A percentile compares a stretch with the other conserved stretches of the same genome.
Conservation (phyloP, 1,139 yeast species). For the Hemisphaericaspora subhashii region DNA sequence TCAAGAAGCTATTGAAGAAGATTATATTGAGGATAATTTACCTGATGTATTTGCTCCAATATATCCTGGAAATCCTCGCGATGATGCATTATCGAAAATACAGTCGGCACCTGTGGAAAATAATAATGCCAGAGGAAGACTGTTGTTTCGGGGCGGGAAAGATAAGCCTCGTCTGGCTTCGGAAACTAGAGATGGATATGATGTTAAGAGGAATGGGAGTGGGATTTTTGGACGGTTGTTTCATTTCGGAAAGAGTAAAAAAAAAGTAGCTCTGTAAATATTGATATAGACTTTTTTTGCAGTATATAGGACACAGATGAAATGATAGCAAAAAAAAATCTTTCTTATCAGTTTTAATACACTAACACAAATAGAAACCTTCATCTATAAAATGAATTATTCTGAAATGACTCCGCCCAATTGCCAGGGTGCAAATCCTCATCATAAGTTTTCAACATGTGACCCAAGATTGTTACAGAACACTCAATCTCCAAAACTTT, state of each 20-base stretch:
- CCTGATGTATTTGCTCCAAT: conserved; percentile 22
- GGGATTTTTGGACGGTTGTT: background rate
- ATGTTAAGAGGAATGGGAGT: background rate
- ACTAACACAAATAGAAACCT: no score
- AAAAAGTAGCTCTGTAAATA: conserved; percentile 1
- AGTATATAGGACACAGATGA: no score
- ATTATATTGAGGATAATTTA: conserved; percentile 15
- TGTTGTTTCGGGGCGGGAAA: no score
- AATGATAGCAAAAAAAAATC: no score
- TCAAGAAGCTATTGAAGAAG: conserved; percentile 25
- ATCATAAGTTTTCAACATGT: background rate
- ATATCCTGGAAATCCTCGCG: conserved; percentile 13
- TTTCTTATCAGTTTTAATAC: no score
- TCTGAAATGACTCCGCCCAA: background rate
- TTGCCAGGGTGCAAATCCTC: no score
- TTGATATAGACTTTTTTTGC: no score
- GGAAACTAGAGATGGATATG: conserved; percentile 4
- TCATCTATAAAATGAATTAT: conserved; percentile 1
- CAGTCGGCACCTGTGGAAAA: background rate
- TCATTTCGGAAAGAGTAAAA: background rate
- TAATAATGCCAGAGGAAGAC: background rate
- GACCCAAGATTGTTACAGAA: no score
- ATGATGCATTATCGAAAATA: background rate
- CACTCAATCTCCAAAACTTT: no score
- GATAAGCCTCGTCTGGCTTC: background rate